A percentile compares a stretch with the other conserved stretches of the same genome.
Evolutionary conservation across 768 basidiomycete species (phyloP).

Genomic region (Galerina marginata): DNA sequence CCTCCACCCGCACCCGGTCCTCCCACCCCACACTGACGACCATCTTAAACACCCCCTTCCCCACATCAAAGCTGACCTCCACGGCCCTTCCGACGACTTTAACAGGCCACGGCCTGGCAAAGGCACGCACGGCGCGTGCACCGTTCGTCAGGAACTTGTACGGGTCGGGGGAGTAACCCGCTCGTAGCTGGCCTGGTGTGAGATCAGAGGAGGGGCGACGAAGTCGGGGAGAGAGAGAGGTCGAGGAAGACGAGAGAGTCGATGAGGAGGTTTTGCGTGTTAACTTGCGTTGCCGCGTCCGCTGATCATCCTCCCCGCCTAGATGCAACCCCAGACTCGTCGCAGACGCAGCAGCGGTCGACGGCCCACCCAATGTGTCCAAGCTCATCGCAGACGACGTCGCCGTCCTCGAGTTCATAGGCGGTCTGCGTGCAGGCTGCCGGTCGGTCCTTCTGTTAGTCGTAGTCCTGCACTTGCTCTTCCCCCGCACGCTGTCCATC

Average conservation of each 20-base stretch:
- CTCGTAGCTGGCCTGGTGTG: not conserved
- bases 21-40: constrained; percentile 64
- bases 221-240: not conserved
- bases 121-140: constrained; percentile 83
- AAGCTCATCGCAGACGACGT: constrained; percentile 33
- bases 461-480: not conserved
- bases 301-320: not conserved
- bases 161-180: constrained; percentile 46
- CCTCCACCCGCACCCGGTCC: constrained; percentile 52
- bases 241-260: not conserved
- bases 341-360: not conserved
- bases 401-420: constrained; percentile 1
- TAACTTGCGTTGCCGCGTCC: not conserved
- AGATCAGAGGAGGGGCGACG: not conserved
- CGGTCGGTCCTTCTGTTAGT: not conserved
- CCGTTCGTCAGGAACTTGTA: constrained; percentile 85
- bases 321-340: not conserved
- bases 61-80: constrained; percentile 78
- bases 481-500: not conserved
- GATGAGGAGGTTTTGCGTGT: not conserved
- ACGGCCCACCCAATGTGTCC: constrained; percentile 24
- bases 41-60: constrained; percentile 71
- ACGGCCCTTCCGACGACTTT: constrained; percentile 72
- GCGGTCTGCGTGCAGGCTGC: not conserved
- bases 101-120: constrained; percentile 82